Percentiles rank a stretch among this genome's conserved stretches.
Evolutionary conservation across 2,329 filamentous ascomycete genomes (phyloP).

Genomic region (Corynespora cassiicola): DNA sequence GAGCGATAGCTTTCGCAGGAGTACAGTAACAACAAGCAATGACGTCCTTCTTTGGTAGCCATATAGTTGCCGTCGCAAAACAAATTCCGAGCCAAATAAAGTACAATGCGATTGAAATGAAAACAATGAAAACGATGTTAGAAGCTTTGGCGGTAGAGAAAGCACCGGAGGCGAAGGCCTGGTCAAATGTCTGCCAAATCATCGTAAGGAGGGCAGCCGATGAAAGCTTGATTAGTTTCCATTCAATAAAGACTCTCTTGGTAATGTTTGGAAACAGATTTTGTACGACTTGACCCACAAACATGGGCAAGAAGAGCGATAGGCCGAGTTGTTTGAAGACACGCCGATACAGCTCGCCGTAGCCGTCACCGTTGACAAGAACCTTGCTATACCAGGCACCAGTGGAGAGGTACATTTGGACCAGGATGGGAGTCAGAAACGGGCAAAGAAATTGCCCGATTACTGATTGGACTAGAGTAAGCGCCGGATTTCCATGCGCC

Average conservation of each 20-base stretch:
- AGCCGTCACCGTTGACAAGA: slow-evolving; percentile 61
- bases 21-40: slow-evolving; percentile 77
- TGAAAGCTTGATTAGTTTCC: slow-evolving; percentile 53
- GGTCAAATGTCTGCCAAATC: slow-evolving; percentile 72
- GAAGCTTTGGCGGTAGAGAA: slow-evolving; percentile 64
- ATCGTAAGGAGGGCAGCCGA: slow-evolving; percentile 56
- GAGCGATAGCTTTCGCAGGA: slow-evolving; percentile 73
- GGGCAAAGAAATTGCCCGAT: slow-evolving; percentile 73
- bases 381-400: slow-evolving; percentile 61
- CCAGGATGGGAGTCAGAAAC: slow-evolving; percentile 70
- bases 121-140: slow-evolving; percentile 70
- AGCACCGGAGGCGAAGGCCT: slow-evolving; percentile 68
- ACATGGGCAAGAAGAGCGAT: slow-evolving; percentile 69
- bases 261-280: slow-evolving; percentile 61
- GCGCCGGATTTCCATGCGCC: slow-evolving; percentile 65
- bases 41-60: slow-evolving; percentile 66
- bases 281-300: slow-evolving; percentile 66
- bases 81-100: slow-evolving; percentile 69
- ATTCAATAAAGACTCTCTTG: slow-evolving; percentile 59
- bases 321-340: slow-evolving; percentile 74
- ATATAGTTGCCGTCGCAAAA: slow-evolving; percentile 60
- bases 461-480: slow-evolving; percentile 67
- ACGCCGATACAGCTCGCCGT: slow-evolving; percentile 68
- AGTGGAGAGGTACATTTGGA: slow-evolving; percentile 66
- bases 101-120: slow-evolving; percentile 71